These are phyloP conservation scores for Spathaspora arborariae DNA, from an alignment of 805 yeast species.

Conservation along the genomic window DNA sequence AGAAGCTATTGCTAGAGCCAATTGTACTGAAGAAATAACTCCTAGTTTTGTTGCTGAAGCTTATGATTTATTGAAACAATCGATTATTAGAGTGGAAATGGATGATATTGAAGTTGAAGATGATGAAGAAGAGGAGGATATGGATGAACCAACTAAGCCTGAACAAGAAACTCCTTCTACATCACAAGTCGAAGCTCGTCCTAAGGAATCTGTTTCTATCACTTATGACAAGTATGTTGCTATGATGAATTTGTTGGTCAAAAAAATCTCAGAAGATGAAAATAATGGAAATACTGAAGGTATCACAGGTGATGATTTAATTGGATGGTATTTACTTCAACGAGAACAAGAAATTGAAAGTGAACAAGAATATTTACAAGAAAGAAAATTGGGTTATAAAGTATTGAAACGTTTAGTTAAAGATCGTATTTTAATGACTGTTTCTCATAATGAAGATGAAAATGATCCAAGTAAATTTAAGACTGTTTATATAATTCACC, in stretches of 20 bases:
- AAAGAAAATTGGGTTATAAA: conserved; percentile 68
- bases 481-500: conserved; percentile 54
- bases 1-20: conserved; percentile 96
- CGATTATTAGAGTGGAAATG: conserved; percentile 89
- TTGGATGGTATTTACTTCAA: conserved; percentile 77
- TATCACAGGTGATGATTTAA: conserved; percentile 60
- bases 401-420: conserved; percentile 80
- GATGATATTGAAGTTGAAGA: conserved; percentile 87
- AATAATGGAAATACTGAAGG: conserved; percentile 52
- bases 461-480: conserved; percentile 12
- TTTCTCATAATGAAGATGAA: conserved; percentile 26
- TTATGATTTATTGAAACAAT: conserved; percentile 80
- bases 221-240: conserved; percentile 83
- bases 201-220: conserved; percentile 42
- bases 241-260: conserved; percentile 77
- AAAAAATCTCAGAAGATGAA: conserved; percentile 54
- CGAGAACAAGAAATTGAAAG: conserved; percentile 67
- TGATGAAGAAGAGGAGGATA: conserved; percentile 37
- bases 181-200: conserved; percentile 7
- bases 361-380: conserved; percentile 68
- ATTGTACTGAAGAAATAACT: conserved; percentile 84
- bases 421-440: conserved; percentile 74
- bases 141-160: conserved; percentile 10
- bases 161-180: conserved; percentile 9
- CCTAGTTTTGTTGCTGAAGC: conserved; percentile 91